These are phyloP conservation scores for Puccinia horiana DNA, from an alignment of 1,284 basidiomycete species.

Conservation along the genomic window DNA sequence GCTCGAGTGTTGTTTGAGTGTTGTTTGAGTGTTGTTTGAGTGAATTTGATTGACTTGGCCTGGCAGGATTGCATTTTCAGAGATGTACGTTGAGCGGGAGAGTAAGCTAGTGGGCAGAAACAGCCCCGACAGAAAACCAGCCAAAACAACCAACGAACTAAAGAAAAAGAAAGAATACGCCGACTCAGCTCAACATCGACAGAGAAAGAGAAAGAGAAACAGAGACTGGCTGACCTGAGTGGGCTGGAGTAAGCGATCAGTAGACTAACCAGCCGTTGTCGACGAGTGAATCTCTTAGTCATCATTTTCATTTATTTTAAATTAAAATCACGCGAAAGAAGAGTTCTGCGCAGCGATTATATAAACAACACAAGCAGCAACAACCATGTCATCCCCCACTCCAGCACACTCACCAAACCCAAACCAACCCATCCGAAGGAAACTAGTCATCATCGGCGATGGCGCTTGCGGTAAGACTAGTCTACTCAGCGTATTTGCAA, in stretches of 20 bases:
- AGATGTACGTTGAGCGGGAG: constrained; percentile 74
- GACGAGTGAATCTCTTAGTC: neutral
- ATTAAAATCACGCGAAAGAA: too few relatives aligned
- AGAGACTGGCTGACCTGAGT: neutral
- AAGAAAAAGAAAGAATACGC: neutral
- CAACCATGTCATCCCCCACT: neutral
- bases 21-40: neutral
- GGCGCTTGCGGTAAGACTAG: constrained; percentile 70
- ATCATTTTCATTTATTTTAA: neutral
- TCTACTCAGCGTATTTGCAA: constrained; percentile 81
- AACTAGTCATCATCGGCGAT: constrained; percentile 91
- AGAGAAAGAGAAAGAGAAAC: too few relatives aligned
- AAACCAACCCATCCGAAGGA: constrained; percentile 63
- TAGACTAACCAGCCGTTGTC: neutral
- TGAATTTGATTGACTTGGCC: constrained; percentile 67
- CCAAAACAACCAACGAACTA: constrained; percentile 66
- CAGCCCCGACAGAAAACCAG: constrained; percentile 74
- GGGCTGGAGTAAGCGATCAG: neutral
- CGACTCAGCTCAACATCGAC: neutral
- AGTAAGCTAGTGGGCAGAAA: constrained; percentile 69
- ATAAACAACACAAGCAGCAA: neutral
- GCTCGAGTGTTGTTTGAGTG: neutral
- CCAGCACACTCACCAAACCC: neutral
- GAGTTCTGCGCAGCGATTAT: too few relatives aligned
- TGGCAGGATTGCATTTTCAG: constrained; percentile 90